A percentile compares a stretch with the other conserved stretches of the same genome.
These are phyloP conservation scores for Prototheca wickerhamii DNA, from an alignment of 163 green algal species.

Conservation along the genomic window DNA sequence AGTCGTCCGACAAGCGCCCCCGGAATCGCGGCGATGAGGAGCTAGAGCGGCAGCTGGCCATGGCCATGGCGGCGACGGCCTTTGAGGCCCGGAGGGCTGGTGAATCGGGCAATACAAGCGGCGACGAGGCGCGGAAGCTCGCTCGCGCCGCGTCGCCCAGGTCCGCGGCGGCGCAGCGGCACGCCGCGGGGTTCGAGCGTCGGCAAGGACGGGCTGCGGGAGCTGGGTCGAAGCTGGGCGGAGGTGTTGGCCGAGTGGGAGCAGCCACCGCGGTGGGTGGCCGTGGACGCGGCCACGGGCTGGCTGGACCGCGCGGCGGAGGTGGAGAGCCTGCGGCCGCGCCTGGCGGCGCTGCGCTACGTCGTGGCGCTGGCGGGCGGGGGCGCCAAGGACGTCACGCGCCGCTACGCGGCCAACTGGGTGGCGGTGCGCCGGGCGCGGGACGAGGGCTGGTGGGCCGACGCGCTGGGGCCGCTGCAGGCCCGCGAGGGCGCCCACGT, in stretches of 20 bases:
- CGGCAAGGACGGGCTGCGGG: no score
- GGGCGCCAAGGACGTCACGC: conserved; percentile 67
- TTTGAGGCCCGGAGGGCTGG: conserved; percentile 6
- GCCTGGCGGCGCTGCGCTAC: conserved; percentile 43
- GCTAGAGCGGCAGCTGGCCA: conserved; percentile 70
- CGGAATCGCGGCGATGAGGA: conserved; percentile 64
- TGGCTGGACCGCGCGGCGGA: conserved; percentile 40
- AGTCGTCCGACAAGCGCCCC: neutral
- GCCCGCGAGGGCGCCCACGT: conserved; percentile 3
- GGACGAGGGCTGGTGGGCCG: conserved; percentile 43
- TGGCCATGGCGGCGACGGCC: conserved; percentile 66
- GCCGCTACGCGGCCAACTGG: conserved; percentile 24
- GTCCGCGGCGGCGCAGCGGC: no score
- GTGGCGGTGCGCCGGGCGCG: conserved; percentile 24
- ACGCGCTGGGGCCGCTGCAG: conserved; percentile 32
- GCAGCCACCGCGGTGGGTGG: conserved; percentile 52
- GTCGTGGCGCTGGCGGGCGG: conserved; percentile 51
- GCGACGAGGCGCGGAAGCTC: neutral
- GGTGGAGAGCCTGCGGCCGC: conserved; percentile 28
- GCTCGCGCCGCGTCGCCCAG: neutral
- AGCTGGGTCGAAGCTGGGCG: conserved; percentile 35
- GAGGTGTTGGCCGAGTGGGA: conserved; percentile 61
- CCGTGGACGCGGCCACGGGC: conserved; percentile 48
- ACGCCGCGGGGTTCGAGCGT: no score
- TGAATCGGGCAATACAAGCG: neutral